Conservation (phyloP, 805 yeast genomes). For the Candida ortonii region DNA sequence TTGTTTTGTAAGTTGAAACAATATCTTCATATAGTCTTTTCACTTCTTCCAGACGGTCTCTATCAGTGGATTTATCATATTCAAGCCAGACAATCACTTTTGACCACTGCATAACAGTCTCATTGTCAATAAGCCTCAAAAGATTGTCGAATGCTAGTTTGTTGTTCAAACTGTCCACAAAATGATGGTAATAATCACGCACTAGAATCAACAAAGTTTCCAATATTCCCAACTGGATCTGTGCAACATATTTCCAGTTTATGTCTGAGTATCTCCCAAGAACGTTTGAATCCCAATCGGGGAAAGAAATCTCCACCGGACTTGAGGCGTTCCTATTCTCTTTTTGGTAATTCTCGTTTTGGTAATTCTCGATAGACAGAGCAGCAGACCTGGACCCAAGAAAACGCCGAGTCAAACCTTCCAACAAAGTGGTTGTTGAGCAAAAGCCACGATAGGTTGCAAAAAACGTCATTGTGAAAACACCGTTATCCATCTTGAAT, state of each 20-base stretch:
- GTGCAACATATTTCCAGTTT: constrained; percentile 66
- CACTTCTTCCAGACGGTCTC: constrained; percentile 20
- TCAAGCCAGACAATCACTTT: constrained; percentile 29
- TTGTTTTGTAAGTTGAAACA: constrained; percentile 52
- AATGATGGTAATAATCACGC: constrained; percentile 70
- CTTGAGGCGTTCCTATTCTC: background rate
- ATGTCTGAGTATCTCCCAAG: constrained; percentile 41
- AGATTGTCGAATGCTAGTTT: constrained; percentile 61
- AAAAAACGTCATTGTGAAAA: constrained; percentile 64
- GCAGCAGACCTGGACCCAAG: constrained; percentile 64
- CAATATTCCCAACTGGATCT: constrained; percentile 76
- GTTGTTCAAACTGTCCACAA: constrained; percentile 62
- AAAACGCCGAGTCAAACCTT: constrained; percentile 53
- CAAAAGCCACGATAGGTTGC: constrained; percentile 68
- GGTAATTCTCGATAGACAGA: constrained; percentile 40
- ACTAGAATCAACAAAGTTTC: constrained; percentile 73
- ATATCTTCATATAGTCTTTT: constrained; percentile 24
- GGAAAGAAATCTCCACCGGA: too few species aligned
- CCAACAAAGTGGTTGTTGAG: constrained; percentile 51
- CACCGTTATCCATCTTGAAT: constrained; percentile 60
- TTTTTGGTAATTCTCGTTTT: constrained; percentile 2
- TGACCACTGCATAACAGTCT: constrained; percentile 53
- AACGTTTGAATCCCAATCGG: constrained; percentile 53
- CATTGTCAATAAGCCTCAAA: constrained; percentile 65
- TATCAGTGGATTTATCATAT: constrained; percentile 15